Evolutionary conservation across 441 rosid species (phyloP).

Genomic region (Theobroma grandiflorum): DNA sequence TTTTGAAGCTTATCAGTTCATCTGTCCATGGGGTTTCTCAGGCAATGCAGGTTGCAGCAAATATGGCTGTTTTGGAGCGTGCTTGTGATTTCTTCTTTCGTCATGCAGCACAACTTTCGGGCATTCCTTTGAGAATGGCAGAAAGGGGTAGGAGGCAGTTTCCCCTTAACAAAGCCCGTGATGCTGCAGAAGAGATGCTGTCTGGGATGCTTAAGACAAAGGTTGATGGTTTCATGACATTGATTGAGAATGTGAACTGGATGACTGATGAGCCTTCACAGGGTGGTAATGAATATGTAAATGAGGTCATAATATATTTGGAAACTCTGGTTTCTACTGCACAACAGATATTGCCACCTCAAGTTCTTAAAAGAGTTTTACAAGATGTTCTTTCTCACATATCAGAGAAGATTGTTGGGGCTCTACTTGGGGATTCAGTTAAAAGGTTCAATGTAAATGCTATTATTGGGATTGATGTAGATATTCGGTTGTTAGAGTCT

Average conservation of each 20-base stretch:
- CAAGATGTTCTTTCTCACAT: slow-evolving; percentile 86
- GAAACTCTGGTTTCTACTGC: slow-evolving; percentile 95
- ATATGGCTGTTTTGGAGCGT: slow-evolving; percentile 94
- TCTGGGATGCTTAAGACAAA: slow-evolving; percentile 91
- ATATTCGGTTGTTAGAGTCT: slow-evolving; percentile 80
- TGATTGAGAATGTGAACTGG: slow-evolving; percentile 97
- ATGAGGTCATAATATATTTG: slow-evolving; percentile 89
- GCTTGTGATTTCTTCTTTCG: slow-evolving; percentile 97
- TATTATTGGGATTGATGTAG: slow-evolving; percentile 78
- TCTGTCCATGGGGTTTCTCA: slow-evolving; percentile 91
- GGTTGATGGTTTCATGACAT: slow-evolving; percentile 86
- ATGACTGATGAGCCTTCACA: slow-evolving; percentile 78
- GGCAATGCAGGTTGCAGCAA: slow-evolving; percentile 98
- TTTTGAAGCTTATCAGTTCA: slow-evolving; percentile 76
- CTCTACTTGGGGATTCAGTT: slow-evolving; percentile 72
- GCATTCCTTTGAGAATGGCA: slow-evolving; percentile 89
- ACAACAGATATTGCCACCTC: slow-evolving; percentile 85
- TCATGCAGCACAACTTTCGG: slow-evolving; percentile 96
- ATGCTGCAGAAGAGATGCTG: slow-evolving; percentile 86
- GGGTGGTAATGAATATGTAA: slow-evolving; percentile 91
- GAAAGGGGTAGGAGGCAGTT: slow-evolving; percentile 95
- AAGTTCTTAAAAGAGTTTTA: slow-evolving; percentile 80
- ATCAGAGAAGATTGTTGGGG: slow-evolving; percentile 79
- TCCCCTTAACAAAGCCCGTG: slow-evolving; percentile 84
- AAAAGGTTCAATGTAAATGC: slow-evolving; percentile 85